Conservation (phyloP, 2,329 filamentous ascomycete species). For the Stachybotrys chartarum region DNA sequence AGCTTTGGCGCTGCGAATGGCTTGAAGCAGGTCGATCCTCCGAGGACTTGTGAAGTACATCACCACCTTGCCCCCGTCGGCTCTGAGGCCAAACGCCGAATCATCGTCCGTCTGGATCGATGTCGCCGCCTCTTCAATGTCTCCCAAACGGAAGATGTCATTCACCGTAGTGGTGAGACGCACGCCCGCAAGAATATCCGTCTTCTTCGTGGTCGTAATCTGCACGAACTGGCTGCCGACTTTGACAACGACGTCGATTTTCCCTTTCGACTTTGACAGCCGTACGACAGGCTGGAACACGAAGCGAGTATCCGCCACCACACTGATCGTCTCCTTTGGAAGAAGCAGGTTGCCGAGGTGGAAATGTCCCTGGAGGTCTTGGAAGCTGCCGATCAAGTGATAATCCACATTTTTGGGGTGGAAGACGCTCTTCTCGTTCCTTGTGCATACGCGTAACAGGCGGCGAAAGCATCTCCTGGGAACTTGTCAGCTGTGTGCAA, state of each 20-base stretch:
- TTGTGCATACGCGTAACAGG: slow-evolving; percentile 53
- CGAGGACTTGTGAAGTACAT: slow-evolving; percentile 66
- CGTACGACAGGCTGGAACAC: slow-evolving; percentile 59
- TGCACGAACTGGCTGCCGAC: slow-evolving; percentile 64
- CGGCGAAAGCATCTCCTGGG: slow-evolving; percentile 55
- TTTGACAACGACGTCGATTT: slow-evolving; percentile 62
- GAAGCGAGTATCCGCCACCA: slow-evolving; percentile 58
- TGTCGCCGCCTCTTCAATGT: slow-evolving; percentile 60
- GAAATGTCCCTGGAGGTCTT: slow-evolving; percentile 60
- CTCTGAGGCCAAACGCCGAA: slow-evolving; percentile 58
- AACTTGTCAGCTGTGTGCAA: slow-evolving; percentile 1
- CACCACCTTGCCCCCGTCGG: slow-evolving; percentile 62
- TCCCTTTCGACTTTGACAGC: slow-evolving; percentile 62
- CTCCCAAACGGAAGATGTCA: slow-evolving; percentile 61
- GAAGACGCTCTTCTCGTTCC: slow-evolving; percentile 53
- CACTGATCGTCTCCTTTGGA: slow-evolving; percentile 63
- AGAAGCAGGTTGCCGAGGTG: slow-evolving; percentile 59
- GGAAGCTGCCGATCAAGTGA: slow-evolving; percentile 56
- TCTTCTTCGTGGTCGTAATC: slow-evolving; percentile 61
- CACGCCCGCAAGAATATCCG: slow-evolving; percentile 57
- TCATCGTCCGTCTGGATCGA: slow-evolving; percentile 60
- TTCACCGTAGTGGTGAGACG: slow-evolving; percentile 59
- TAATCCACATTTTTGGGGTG: slow-evolving; percentile 61
- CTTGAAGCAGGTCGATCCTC: slow-evolving; percentile 56
- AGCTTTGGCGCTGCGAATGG: slow-evolving; percentile 54